Percentiles rank a stretch among this genome's conserved stretches.
Evolutionary conservation across 2,329 filamentous ascomycete genomes (phyloP).

Genomic region (Chaetoscypha palmicola): DNA sequence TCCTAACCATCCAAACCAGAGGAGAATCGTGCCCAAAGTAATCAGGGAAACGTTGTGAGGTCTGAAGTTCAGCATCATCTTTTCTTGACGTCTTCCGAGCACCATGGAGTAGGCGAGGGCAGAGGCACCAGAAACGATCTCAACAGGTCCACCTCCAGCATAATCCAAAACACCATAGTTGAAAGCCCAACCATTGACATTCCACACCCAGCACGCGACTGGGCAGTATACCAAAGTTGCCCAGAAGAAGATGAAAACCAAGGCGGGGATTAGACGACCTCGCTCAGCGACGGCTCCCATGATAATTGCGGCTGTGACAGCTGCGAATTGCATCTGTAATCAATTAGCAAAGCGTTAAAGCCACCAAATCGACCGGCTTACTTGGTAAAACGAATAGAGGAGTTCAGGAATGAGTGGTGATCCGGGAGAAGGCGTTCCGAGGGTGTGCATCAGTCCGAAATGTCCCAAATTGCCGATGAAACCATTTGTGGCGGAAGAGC

Average conservation of each 20-base stretch:
- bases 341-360: background rate
- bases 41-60: constrained; percentile 98
- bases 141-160: constrained; percentile 92
- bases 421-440: constrained; percentile 78
- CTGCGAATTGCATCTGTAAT: constrained; percentile 88
- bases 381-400: constrained; percentile 90
- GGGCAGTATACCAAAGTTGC: constrained; percentile 97
- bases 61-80: constrained; percentile 99
- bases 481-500: constrained; percentile 69
- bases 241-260: constrained; percentile 97
- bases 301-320: constrained; percentile 83
- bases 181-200: constrained; percentile 86
- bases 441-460: constrained; percentile 80
- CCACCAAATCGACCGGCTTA: constrained; percentile 31
- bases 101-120: constrained; percentile 94
- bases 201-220: constrained; percentile 95
- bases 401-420: constrained; percentile 83
- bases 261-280: constrained; percentile 82
- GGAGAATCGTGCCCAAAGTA: constrained; percentile 86
- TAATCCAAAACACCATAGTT: constrained; percentile 92
- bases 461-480: constrained; percentile 88
- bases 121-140: constrained; percentile 89
- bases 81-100: constrained; percentile 91
- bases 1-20: constrained; percentile 98
- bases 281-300: constrained; percentile 91